A percentile compares a stretch with the other conserved stretches of the same genome.
Evolutionary conservation across 371 early-diverging fungal species (phyloP).

Genomic region (Mucor mucedo): DNA sequence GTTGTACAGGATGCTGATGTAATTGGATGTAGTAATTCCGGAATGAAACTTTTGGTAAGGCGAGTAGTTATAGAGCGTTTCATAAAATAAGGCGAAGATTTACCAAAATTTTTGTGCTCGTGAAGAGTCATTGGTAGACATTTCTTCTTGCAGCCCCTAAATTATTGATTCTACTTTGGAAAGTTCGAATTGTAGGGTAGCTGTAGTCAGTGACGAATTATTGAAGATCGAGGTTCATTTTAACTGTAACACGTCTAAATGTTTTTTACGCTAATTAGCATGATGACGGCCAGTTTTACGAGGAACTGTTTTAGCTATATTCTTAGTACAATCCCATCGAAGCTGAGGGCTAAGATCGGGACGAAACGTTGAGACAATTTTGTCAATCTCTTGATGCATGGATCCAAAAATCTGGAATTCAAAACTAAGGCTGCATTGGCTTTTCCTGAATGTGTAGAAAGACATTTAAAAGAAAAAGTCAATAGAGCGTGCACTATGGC

Average conservation of each 20-base stretch:
- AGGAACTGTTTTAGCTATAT: background rate
- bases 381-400: background rate
- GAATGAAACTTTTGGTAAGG: background rate
- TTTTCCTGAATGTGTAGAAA: background rate
- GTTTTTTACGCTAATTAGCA: background rate
- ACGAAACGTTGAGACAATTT: background rate
- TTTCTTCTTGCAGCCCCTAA: constrained; percentile 7
- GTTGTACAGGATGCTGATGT: no score
- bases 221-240: background rate
- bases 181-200: no score
- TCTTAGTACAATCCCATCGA: background rate
- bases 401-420: background rate
- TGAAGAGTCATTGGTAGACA: background rate
- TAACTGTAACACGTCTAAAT: background rate
- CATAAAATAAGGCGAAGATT: constrained; percentile 10
- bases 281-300: background rate
- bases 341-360: background rate
- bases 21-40: no score
- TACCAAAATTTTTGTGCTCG: constrained; percentile 9
- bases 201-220: background rate
- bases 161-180: constrained; percentile 6
- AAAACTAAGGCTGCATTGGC: background rate
- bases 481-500: constrained; percentile 15
- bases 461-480: background rate
- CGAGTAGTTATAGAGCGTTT: constrained; percentile 5